Conservation (phyloP, 306 rosid genomes). For the Prosopis cineraria region DNA sequence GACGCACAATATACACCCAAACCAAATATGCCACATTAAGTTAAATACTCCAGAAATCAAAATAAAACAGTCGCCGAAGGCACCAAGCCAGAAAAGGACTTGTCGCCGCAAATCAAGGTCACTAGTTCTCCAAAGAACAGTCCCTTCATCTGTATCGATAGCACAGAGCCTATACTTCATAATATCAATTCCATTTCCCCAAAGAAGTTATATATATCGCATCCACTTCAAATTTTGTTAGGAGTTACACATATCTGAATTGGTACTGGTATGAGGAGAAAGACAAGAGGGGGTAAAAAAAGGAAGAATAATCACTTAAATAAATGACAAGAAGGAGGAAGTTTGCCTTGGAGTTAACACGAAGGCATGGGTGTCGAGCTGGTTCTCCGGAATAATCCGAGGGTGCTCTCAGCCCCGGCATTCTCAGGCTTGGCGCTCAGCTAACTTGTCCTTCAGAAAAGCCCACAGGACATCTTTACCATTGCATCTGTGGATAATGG, state of each 20-base stretch:
- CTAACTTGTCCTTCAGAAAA: not conserved
- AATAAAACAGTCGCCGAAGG: not conserved
- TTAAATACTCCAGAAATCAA: not conserved
- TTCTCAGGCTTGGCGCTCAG: constrained; percentile 28
- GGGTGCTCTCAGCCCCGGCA: constrained; percentile 75
- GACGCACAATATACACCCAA: not conserved
- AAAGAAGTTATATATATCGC: not conserved
- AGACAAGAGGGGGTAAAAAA: not conserved
- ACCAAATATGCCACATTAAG: not conserved
- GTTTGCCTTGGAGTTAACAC: constrained; percentile 66
- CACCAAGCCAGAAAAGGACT: not conserved
- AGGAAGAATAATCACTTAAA: not conserved
- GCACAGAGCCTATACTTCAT: not conserved
- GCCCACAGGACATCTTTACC: not conserved
- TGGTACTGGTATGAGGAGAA: not conserved
- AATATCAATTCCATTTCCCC: not conserved
- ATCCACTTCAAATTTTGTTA: not conserved
- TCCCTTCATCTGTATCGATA: not conserved
- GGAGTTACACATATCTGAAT: not conserved
- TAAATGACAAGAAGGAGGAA: not conserved
- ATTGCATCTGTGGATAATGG: not conserved
- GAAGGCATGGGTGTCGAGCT: constrained; percentile 63
- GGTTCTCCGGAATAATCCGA: constrained; percentile 79
- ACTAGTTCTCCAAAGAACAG: not conserved
- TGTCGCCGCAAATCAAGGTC: not conserved